These are phyloP conservation scores for Leccinum subatratum DNA, from an alignment of 1,284 basidiomycete genomes.

Conservation along the genomic window DNA sequence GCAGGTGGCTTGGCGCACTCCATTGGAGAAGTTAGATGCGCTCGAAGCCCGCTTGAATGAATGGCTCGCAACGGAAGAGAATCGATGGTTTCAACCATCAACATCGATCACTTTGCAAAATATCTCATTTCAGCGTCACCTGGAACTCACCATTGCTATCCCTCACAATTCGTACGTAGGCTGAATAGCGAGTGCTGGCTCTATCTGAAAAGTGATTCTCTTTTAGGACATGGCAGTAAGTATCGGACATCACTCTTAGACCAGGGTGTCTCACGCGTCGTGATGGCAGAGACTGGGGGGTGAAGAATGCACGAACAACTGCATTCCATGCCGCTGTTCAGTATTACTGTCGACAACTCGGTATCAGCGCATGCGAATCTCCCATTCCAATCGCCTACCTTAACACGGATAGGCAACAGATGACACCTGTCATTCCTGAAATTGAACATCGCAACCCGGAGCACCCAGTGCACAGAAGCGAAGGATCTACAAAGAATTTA, in stretches of 20 bases:
- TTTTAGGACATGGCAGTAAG: conserved; percentile 45
- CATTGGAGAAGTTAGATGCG: conserved; percentile 62
- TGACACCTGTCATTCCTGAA: conserved; percentile 15
- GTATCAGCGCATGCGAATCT: conserved; percentile 56
- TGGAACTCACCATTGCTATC: conserved; percentile 65
- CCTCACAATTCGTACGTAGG: conserved; percentile 59
- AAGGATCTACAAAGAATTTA: conserved; percentile 24
- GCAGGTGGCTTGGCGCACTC: conserved; percentile 71
- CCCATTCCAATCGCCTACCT: conserved; percentile 54
- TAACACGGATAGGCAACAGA: conserved; percentile 36
- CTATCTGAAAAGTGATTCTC: conserved; percentile 14
- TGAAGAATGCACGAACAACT: conserved; percentile 56
- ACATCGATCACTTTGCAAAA: conserved; percentile 59
- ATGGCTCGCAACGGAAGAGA: conserved; percentile 71
- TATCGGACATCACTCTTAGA: conserved; percentile 1
- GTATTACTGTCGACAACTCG: conserved; percentile 63
- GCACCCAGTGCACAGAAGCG: background rate
- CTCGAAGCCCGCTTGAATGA: conserved; percentile 62
- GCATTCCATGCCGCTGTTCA: conserved; percentile 74
- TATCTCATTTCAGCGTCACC: conserved; percentile 57
- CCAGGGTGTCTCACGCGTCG: conserved; percentile 7
- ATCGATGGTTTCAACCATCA: conserved; percentile 67
- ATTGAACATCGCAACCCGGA: background rate
- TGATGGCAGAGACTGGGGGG: conserved; percentile 52
- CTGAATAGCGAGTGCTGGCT: background rate